A percentile compares a stretch with the other conserved stretches of the same genome.
phyloP scores from a whole-genome alignment of 2,329 filamentous ascomycete genomes.

The Aspergillus terreus region DNA sequence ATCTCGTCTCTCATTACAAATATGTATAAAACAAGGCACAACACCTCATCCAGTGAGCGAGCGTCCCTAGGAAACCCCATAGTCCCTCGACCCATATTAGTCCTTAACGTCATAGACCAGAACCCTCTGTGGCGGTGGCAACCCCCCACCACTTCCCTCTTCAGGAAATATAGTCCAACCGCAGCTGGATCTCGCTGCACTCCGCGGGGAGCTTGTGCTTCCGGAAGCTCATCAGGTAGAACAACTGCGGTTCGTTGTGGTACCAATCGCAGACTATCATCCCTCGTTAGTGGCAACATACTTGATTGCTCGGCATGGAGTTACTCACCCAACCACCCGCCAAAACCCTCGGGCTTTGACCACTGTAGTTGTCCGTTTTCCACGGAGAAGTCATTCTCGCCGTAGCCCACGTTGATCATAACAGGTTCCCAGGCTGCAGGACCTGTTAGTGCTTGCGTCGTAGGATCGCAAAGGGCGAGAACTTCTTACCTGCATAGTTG shows the following conservation, averaged over 20 bases:
- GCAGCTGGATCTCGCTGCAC: constrained; percentile 33
- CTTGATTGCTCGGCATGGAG: background rate
- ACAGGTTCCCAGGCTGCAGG: constrained; percentile 34
- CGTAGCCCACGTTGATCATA: constrained; percentile 32
- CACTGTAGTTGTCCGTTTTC: constrained; percentile 24
- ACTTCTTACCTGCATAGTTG: constrained; percentile 34
- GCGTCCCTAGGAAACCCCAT: background rate
- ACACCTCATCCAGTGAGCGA: background rate
- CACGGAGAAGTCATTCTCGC: constrained; percentile 29
- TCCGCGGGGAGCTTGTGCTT: constrained; percentile 23
- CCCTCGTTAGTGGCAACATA: constrained; percentile 5
- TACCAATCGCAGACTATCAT: constrained; percentile 38
- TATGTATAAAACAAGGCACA: background rate
- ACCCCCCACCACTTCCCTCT: constrained; percentile 6
- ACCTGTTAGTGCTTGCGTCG: background rate
- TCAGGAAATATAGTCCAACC: constrained; percentile 22
- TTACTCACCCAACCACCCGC: constrained; percentile 39
- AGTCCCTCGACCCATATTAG: constrained; percentile 4
- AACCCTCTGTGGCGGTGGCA: background rate
- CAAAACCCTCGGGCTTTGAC: constrained; percentile 28
- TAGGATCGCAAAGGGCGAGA: background rate
- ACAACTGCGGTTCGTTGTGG: constrained; percentile 38
- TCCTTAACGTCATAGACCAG: constrained; percentile 13
- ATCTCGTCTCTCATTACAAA: constrained; percentile 1
- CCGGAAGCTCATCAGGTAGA: constrained; percentile 29